Evolutionary conservation across 768 basidiomycete genomes (phyloP), one percentile per base, ranked within the genome.

Genomic region (Mycena maculata): DNA sequence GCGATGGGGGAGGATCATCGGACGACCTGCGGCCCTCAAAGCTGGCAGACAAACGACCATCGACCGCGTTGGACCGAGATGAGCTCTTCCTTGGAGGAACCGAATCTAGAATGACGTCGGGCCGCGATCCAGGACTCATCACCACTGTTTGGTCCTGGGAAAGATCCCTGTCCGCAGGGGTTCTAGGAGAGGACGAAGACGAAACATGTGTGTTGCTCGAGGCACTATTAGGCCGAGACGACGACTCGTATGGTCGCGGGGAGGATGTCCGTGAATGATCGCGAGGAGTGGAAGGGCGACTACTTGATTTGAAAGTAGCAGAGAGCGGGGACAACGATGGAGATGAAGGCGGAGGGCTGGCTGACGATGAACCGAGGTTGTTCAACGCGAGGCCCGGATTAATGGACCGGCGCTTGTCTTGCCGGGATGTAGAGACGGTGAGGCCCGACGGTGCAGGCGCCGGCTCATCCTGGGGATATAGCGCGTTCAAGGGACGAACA

Each of bases 371-470:
- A 48, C 73, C 78, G 63, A 81, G 77, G 65, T 79, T 74, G 33
- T 79, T 74, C 60, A 85, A 71, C 6, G 75, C 68, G 25, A 84
- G 73, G 47, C 79, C 83, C 9, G 85, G 85, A 68, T 86, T 85
- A 54, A 86, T 86, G 38, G 86, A 85, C 49, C 83, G 81, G 42
- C 84, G 82, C 71, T 82, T 85, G 39, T 84, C 82, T 39, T 77
- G 77, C 23, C 78, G 76, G 8, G 83, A 79, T 6, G 83, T 81
- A 38, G 74, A 67, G 15, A 78, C 80, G 50, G 76, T 73, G 38
- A 83, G 77, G 23, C 77, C 75, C 30, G 76, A 63, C 13, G 47
- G 22, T n/a, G 70, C 55, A 52, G 76, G 67, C 2, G 69, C 67
- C 31, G 68, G 52, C 31, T 54, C 72, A 38, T 79, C 79, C 44